A percentile compares a stretch with the other conserved stretches of the same genome.
Evolutionary conservation across 2,329 filamentous ascomycete species (phyloP).

Genomic region (Lachnellula cervina): DNA sequence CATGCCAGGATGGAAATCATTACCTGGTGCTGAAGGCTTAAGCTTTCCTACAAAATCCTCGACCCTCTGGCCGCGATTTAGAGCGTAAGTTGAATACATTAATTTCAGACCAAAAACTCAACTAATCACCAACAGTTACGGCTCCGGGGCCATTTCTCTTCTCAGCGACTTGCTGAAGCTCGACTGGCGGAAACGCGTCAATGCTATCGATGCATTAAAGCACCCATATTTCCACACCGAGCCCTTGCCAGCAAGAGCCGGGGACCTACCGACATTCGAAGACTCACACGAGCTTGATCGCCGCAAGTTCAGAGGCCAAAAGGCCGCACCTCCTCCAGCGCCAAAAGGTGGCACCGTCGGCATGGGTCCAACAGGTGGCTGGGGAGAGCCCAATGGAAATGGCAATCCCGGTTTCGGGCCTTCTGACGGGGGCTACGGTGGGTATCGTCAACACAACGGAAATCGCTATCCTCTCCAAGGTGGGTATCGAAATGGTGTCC

Average conservation of each 20-base stretch:
- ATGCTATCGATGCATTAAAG: slow-evolving; percentile 87
- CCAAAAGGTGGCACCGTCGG: slow-evolving; percentile 89
- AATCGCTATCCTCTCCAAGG: slow-evolving; percentile 24
- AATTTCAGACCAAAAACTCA: slow-evolving; percentile 8
- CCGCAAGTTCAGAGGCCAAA: slow-evolving; percentile 82
- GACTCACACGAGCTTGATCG: slow-evolving; percentile 97
- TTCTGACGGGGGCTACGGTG: slow-evolving; percentile 21
- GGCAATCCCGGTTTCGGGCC: slow-evolving; percentile 23
- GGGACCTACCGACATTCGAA: slow-evolving; percentile 85
- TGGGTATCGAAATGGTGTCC: slow-evolving; percentile 26
- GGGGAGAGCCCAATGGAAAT: slow-evolving; percentile 24
- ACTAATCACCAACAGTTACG: slow-evolving; percentile 44
- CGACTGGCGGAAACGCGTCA: slow-evolving; percentile 84
- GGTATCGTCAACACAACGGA: slow-evolving; percentile 27
- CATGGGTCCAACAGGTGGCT: slow-evolving; percentile 48
- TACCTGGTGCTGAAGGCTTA: slow-evolving; percentile 77
- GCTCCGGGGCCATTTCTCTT: slow-evolving; percentile 69
- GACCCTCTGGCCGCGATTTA: slow-evolving; percentile 69
- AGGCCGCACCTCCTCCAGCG: slow-evolving; percentile 78
- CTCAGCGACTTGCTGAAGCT: slow-evolving; percentile 79
- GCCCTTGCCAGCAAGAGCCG: slow-evolving; percentile 74
- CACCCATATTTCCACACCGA: slow-evolving; percentile 84
- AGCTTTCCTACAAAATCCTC: slow-evolving; percentile 56
- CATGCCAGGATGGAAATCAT: slow-evolving; percentile 84
- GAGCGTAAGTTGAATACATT: slow-evolving; percentile 48